Conservation (phyloP, 164 flowering plant genomes). For the Magnolia changhungtana region DNA sequence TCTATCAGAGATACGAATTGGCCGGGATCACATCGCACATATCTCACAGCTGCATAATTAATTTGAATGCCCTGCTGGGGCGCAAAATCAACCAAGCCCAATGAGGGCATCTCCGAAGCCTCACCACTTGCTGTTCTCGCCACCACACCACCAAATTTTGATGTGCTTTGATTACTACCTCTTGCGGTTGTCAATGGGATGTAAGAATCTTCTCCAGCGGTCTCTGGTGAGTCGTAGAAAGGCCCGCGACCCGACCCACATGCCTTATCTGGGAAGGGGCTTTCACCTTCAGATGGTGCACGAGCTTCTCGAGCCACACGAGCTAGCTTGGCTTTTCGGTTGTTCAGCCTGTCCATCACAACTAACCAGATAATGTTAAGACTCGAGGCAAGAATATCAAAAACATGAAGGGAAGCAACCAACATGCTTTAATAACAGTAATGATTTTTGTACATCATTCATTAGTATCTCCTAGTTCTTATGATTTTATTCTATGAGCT, state of each 20-base stretch:
- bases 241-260: constrained; percentile 27
- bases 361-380: constrained; percentile 7
- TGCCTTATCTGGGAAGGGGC: constrained; percentile 44
- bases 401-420: constrained; percentile 4
- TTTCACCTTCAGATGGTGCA: constrained; percentile 50
- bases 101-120: constrained; percentile 17
- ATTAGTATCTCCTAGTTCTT: background rate
- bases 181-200: constrained; percentile 28
- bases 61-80: constrained; percentile 24
- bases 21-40: constrained; percentile 43
- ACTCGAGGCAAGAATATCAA: constrained; percentile 14
- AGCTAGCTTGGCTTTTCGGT: constrained; percentile 85
- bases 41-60: constrained; percentile 19
- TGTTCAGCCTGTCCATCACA: constrained; percentile 70
- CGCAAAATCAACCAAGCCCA: constrained; percentile 23
- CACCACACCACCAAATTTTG: constrained; percentile 20
- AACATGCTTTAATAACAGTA: background rate
- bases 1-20: constrained; percentile 49
- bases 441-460: background rate
- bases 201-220: constrained; percentile 44
- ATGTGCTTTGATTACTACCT: constrained; percentile 22
- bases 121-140: constrained; percentile 20
- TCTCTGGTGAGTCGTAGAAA: constrained; percentile 48
- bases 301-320: constrained; percentile 75
- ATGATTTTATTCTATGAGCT: no score